Conservation (phyloP, 1,284 basidiomycete species). For the Sphaerobolus stellatus region DNA sequence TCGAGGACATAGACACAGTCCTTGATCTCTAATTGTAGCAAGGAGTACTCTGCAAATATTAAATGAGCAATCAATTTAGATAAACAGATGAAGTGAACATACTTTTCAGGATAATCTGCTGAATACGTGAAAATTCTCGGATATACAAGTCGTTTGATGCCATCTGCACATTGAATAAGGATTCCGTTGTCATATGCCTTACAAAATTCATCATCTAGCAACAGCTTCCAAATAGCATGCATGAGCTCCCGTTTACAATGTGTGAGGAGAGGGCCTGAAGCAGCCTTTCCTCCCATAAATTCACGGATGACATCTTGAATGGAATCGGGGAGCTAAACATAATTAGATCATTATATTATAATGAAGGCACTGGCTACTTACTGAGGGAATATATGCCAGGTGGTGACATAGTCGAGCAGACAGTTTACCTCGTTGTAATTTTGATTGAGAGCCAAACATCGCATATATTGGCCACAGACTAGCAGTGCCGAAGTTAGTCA, state of each 20-base stretch:
- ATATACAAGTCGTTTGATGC: background rate
- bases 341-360: slow-evolving; percentile 11
- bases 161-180: background rate
- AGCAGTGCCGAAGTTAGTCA: slow-evolving; percentile 13
- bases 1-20: slow-evolving; percentile 20
- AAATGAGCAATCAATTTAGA: background rate
- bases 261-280: slow-evolving; percentile 6
- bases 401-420: slow-evolving; percentile 9
- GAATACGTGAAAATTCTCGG: slow-evolving; percentile 25
- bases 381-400: slow-evolving; percentile 20
- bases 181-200: slow-evolving; percentile 8
- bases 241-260: slow-evolving; percentile 27
- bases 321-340: slow-evolving; percentile 16
- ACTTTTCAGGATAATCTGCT: slow-evolving; percentile 33
- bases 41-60: slow-evolving; percentile 3
- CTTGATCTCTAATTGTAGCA: slow-evolving; percentile 15
- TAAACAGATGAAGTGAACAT: slow-evolving; percentile 7
- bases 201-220: slow-evolving; percentile 26
- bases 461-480: slow-evolving; percentile 23
- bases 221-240: slow-evolving; percentile 22
- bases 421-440: slow-evolving; percentile 18
- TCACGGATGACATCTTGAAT: slow-evolving; percentile 12
- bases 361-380: slow-evolving; percentile 11
- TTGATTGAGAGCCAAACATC: slow-evolving; percentile 20
- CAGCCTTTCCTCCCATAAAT: background rate